Percentiles rank a stretch among this genome's conserved stretches.
phyloP scores from a whole-genome alignment of 331 rosid genomes.

The Malus hybrid region DNA sequence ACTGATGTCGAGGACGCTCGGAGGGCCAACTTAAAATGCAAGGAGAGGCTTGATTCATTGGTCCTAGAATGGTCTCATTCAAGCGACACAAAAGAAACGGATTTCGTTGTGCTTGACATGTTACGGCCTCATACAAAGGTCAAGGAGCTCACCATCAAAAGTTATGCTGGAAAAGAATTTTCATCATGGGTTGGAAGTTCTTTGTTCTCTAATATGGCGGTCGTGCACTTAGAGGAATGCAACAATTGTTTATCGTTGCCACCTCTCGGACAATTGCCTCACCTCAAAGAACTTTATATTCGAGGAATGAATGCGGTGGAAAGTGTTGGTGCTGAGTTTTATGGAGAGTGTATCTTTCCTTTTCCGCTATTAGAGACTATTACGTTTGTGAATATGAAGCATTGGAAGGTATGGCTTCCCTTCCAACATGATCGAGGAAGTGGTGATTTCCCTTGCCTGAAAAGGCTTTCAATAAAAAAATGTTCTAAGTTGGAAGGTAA shows the following conservation, averaged over 20 bases:
- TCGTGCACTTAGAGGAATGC: neutral
- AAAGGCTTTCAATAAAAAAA: neutral
- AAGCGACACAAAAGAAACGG: neutral
- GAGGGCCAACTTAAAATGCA: neutral
- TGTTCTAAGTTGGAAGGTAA: slow-evolving; percentile 17
- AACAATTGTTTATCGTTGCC: slow-evolving; percentile 1
- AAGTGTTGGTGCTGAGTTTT: neutral
- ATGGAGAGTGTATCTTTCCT: neutral
- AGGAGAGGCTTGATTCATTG: neutral
- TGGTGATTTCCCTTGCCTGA: neutral
- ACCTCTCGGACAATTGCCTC: neutral
- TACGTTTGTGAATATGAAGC: slow-evolving; percentile 6
- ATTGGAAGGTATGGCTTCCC: neutral
- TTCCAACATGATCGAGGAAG: neutral
- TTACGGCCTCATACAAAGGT: neutral
- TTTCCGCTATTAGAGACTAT: slow-evolving; percentile 13
- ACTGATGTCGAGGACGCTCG: neutral
- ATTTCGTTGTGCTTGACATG: neutral
- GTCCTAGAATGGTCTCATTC: neutral
- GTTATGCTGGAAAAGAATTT: neutral
- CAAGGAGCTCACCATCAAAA: neutral
- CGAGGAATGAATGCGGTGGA: neutral
- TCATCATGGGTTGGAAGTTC: neutral
- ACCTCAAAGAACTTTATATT: neutral
- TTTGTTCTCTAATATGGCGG: neutral